Conservation (phyloP, 345 rosid genomes). For the Hirschfeldia incana region DNA sequence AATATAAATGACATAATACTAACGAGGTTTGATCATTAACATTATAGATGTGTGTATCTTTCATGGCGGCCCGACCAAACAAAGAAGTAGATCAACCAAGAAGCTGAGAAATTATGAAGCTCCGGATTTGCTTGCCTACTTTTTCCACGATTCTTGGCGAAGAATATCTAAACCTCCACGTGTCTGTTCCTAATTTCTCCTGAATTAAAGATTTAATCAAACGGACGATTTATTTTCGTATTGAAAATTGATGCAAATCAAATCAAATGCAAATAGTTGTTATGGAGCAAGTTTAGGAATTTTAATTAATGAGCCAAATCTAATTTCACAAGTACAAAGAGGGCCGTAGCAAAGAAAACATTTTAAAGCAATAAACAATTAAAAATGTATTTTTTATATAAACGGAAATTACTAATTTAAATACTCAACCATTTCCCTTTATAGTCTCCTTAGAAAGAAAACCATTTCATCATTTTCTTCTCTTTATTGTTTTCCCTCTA, state of each 20-base stretch:
- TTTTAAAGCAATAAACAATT: not conserved
- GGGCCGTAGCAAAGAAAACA: conserved; percentile 20
- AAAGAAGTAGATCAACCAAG: conserved; percentile 44
- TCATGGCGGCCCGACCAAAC: conserved; percentile 23
- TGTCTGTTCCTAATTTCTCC: conserved; percentile 17
- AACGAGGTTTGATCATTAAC: not conserved
- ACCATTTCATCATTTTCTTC: conserved; percentile 4
- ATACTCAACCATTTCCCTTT: conserved; percentile 38
- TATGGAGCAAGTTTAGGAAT: conserved; percentile 4
- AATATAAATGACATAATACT: not conserved
- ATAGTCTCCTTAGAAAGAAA: conserved; percentile 15
- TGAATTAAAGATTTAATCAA: not conserved
- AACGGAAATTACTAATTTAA: not conserved
- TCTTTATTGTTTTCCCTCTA: conserved; percentile 2
- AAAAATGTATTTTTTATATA: not conserved
- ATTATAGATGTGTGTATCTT: not conserved
- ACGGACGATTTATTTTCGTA: not conserved
- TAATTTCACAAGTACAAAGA: conserved; percentile 34
- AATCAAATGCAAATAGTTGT: conserved; percentile 12
- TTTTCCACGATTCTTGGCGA: conserved; percentile 36
- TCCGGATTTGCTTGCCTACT: conserved; percentile 32
- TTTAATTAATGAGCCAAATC: conserved; percentile 8
- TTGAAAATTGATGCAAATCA: conserved; percentile 9
- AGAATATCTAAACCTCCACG: conserved; percentile 19
- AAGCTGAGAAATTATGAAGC: conserved; percentile 31